Evolutionary conservation across 1,139 yeast species (phyloP), one percentile per base, ranked within the genome.

Genomic region (Yamadazyma taylorii): DNA sequence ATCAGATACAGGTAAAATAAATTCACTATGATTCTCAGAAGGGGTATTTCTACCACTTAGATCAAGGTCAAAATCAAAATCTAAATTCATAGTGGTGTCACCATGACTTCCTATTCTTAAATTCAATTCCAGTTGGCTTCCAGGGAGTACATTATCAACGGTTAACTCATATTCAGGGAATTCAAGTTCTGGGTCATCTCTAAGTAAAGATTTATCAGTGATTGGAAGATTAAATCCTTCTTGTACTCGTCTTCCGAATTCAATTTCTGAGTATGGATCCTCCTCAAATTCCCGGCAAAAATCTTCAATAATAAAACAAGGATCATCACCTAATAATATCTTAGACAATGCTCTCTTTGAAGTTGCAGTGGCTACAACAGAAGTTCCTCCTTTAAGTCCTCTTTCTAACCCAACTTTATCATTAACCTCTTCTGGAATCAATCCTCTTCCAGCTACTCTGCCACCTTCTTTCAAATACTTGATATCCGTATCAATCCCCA

Each of bases 301-400:
- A 13, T 41, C 40, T n/a, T 36, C 40, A n/a, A 41, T 19, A 9
- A 34, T 17, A 24, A 41, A 41, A 17, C 32, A n/a, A 6, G 37
- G 28, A 29, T 41, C 42, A 13, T 38, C 45, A 10, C 15, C 16
- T 14, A 41, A 27, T 16, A 41, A 19, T 3, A 22, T 11, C 13
- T 5, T 10, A n/a, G 13, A 6, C n/a, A n/a, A 24, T 11, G 6
- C 5, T 12, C n/a, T 10, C n/a, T 10, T 12, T n/a, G 13, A 24
- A n/a, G 13, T 5, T 5, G 25, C 25, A 6, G n/a, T 5, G 5
- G 21, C 21, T 19, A 6, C 21, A 5, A 19, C 8, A 19, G 21
- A 19, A 8, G n/a, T n/a, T n/a, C n/a, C n/a, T n/a, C n/a, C n/a
- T n/a, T n/a, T n/a, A n/a, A n/a, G n/a, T n/a, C n/a, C n/a, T n/a